These are phyloP conservation scores for Lactarius pseudohatsudake DNA, from an alignment of 768 basidiomycete genomes.

Conservation along the genomic window DNA sequence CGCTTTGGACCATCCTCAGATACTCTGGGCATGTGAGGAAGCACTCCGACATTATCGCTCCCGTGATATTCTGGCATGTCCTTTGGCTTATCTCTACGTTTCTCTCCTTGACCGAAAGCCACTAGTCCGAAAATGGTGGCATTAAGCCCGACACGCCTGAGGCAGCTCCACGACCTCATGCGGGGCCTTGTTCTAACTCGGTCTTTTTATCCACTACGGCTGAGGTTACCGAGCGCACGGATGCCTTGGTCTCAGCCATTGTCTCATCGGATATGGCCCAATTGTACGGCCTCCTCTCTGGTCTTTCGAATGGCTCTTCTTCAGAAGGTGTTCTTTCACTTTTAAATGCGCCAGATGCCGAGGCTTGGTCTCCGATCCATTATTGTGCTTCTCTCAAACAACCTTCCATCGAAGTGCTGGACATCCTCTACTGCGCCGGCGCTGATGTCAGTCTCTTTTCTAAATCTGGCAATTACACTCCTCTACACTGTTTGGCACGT, in stretches of 20 bases:
- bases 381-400: conserved; percentile 56
- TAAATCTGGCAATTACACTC: conserved; percentile 31
- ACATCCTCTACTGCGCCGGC: conserved; percentile 72
- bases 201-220: conserved; percentile 40
- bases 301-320: conserved; percentile 35
- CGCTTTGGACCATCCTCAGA: conserved; percentile 56
- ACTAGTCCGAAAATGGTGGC: conserved; percentile 32
- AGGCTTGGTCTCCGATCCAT: conserved; percentile 75
- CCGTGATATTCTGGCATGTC: conserved; percentile 56
- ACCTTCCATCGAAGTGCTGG: conserved; percentile 62
- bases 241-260: conserved; percentile 56
- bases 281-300: conserved; percentile 55
- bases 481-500: conserved; percentile 31
- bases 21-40: conserved; percentile 70
- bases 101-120: background rate
- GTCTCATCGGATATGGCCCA: conserved; percentile 49
- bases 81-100: background rate
- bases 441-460: conserved; percentile 68
- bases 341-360: conserved; percentile 64
- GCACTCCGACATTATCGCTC: conserved; percentile 60
- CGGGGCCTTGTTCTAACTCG: conserved; percentile 20
- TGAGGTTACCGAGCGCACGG: conserved; percentile 45
- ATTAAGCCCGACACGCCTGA: conserved; percentile 62
- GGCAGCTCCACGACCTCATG: conserved; percentile 41
- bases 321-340: conserved; percentile 44